These are phyloP conservation scores for Heliamphora exappendiculata DNA, from an alignment of 148 eudicot species.

Conservation along the genomic window DNA sequence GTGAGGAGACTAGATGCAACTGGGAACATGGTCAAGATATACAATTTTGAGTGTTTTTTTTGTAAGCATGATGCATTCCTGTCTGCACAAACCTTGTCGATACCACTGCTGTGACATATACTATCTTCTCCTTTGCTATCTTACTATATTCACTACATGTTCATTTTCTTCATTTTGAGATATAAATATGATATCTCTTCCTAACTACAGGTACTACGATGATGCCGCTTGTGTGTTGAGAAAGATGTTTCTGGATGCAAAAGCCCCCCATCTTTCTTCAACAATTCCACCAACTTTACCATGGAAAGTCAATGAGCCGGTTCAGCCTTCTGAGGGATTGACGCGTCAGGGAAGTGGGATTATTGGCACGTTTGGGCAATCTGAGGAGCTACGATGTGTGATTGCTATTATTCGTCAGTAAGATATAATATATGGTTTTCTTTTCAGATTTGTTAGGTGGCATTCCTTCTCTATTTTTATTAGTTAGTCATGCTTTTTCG, in stretches of 20 bases:
- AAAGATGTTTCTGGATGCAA: conserved; percentile 91
- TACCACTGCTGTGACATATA: background rate
- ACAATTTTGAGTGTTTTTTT: background rate
- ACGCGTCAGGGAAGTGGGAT: conserved; percentile 98
- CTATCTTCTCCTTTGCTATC: background rate
- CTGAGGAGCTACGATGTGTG: conserved; percentile 97
- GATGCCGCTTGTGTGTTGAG: conserved; percentile 98
- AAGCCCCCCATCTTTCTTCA: conserved; percentile 97
- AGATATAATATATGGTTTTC: conserved; percentile 18
- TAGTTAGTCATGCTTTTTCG: conserved; percentile 14
- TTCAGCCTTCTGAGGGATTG: conserved; percentile 73
- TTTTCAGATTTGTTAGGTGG: conserved; percentile 8
- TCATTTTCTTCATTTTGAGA: background rate
- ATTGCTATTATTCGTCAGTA: conserved; percentile 91
- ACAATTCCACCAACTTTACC: conserved; percentile 93
- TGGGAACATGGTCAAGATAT: background rate
- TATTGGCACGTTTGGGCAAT: conserved; percentile 88
- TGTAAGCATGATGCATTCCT: background rate
- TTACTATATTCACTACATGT: background rate
- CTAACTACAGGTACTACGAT: conserved; percentile 76
- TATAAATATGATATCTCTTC: background rate
- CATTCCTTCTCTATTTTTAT: background rate
- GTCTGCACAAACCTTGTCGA: background rate
- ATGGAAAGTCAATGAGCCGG: conserved; percentile 82
- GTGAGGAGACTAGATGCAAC: background rate